Base-by-base conservation (phyloP, 306 rosid species). In the Casuarina cunninghamiana region DNA sequence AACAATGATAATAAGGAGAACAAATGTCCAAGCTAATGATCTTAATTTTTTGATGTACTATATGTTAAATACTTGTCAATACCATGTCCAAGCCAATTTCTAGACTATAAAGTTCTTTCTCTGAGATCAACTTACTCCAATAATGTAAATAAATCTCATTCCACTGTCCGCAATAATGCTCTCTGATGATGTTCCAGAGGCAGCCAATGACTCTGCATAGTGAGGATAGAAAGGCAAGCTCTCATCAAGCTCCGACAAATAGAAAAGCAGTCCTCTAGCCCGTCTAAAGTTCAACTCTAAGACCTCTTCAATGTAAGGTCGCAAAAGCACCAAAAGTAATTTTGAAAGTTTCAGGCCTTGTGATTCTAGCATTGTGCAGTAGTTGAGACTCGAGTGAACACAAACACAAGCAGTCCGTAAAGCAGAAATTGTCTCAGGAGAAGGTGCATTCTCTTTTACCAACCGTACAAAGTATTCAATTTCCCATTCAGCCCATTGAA, bases 401-500 rank as follows among this genome's bases (percentile, higher is more conserved):
- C 96, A 88, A 41, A 91, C 78, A 86, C 97, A 78, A 75, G 91
- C 98, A 62, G 97, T 95, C 76, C 87, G 90, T 37, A 95, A 79
- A 84, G 99, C 94, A 80, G 89, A 84, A 79, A 89, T 80, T 48
- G 93, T 87, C 81, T 91, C 96, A 2, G 97, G 87, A 73, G 89
- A 85, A 26, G 98, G 97, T 69, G 93, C 92, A 78, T 90, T 91
- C 81, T 93, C 98, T 83, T 91, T 95, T 83, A 95, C 93, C 79
- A 93, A 75, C 60, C 97, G 87, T 69, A 91, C 90, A 87, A 95
- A 93, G 78, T 82, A 90, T 83, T 95, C 99, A 60, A 95, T 86
- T 86, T 92, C 91, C 96, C 97, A 91, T 86, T 95, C 99, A 77
- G 97, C 99, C 99, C 99, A 95, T 84, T 93, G 99, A 84, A 95